phyloP scores from a whole-genome alignment of 257 asterid species.

The Lithospermum erythrorhizon region DNA sequence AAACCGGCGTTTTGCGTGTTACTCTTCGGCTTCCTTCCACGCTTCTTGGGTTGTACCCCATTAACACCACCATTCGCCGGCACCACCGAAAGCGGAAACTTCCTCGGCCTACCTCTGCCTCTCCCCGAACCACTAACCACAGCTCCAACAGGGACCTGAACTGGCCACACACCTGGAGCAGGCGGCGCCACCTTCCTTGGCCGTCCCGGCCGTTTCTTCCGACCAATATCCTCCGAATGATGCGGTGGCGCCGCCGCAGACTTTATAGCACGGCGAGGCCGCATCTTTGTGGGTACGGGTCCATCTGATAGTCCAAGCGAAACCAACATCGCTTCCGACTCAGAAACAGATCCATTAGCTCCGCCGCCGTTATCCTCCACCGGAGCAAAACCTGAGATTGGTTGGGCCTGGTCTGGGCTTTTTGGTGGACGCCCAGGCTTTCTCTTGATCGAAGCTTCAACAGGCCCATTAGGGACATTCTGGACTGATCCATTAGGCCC shows the following conservation, averaged over 20 bases:
- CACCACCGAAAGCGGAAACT: background rate
- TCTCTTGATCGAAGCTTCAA: background rate
- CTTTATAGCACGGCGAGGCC: constrained; percentile 5
- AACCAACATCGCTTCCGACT: constrained; percentile 21
- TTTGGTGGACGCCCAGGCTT: background rate
- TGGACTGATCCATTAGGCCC: background rate
- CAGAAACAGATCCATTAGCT: constrained; percentile 2
- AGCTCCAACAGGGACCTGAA: background rate
- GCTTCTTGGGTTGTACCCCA: constrained; percentile 13
- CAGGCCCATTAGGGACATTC: background rate
- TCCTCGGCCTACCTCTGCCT: constrained; percentile 15
- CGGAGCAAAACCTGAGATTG: no score
- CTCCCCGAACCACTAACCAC: background rate
- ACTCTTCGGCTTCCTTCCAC: constrained; percentile 1
- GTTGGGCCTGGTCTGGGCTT: background rate
- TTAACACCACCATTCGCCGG: constrained; percentile 10
- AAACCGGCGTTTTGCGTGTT: background rate
- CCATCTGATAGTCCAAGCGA: constrained; percentile 38
- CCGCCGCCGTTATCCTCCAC: no score
- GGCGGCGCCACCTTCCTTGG: constrained; percentile 36
- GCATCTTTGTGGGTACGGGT: constrained; percentile 17
- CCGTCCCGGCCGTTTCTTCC: constrained; percentile 61
- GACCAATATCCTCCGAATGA: background rate
- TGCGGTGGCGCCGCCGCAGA: background rate
- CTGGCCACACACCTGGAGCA: constrained; percentile 16